Evolutionary conservation across 441 rosid genomes (phyloP).

Genomic region (Erysimum cheiri): DNA sequence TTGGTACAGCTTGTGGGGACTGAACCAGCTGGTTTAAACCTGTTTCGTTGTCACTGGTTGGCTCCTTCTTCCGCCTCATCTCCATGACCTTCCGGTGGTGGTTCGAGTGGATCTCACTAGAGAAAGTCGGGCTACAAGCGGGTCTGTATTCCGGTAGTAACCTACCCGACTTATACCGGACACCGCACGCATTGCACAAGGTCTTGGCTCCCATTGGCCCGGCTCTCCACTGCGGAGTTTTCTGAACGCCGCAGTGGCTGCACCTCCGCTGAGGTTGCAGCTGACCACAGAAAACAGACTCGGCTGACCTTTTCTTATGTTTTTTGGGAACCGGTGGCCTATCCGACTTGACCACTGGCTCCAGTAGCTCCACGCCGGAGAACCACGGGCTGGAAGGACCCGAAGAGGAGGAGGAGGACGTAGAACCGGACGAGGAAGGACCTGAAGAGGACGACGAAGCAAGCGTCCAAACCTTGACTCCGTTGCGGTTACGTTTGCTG

Average conservation of each 20-base stretch:
- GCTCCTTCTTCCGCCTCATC: conserved; percentile 59
- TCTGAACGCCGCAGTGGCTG: conserved; percentile 90
- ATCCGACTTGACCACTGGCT: conserved; percentile 6
- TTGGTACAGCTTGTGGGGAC: conserved; percentile 35
- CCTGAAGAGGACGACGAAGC: conserved; percentile 44
- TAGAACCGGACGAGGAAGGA: conserved; percentile 57
- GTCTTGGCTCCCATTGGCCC: conserved; percentile 93
- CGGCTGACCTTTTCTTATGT: conserved; percentile 51
- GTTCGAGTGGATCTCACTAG: conserved; percentile 81
- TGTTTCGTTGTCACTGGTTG: conserved; percentile 15
- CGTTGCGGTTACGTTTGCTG: conserved; percentile 37
- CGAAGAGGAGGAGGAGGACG: conserved; percentile 30
- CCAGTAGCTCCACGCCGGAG: conserved; percentile 32
- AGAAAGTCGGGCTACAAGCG: conserved; percentile 93
- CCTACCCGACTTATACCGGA: conserved; percentile 88
- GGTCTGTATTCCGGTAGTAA: conserved; percentile 91
- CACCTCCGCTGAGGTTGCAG: conserved; percentile 55
- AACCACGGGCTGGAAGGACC: conserved; percentile 28
- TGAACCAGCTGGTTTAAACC: conserved; percentile 31
- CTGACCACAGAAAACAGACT: conserved; percentile 37
- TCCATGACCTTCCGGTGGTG: conserved; percentile 92
- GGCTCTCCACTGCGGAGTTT: conserved; percentile 96
- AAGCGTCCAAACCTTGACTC: conserved; percentile 28
- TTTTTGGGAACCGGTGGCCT: conserved; percentile 50
- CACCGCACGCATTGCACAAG: conserved; percentile 94